These are phyloP conservation scores for Xylaria bambusicola DNA, from an alignment of 495 filamentous ascomycete species.

Conservation along the genomic window DNA sequence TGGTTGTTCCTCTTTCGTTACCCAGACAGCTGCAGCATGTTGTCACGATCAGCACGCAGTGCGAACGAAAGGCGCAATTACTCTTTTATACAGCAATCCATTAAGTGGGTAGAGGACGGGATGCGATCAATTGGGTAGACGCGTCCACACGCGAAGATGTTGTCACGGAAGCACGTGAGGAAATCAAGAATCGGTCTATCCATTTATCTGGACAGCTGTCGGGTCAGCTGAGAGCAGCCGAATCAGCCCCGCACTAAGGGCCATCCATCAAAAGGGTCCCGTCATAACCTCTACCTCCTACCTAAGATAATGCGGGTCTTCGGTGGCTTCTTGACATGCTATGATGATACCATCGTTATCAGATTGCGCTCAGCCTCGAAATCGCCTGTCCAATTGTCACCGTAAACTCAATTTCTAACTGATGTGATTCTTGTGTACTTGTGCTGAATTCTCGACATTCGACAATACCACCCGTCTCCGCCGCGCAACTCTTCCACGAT, in stretches of 20 bases:
- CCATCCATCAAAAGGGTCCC: no score
- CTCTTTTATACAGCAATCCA: background rate
- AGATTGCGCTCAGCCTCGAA: no score
- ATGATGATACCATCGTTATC: background rate
- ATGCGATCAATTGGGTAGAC: slow-evolving; percentile 1
- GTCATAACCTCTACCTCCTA: background rate
- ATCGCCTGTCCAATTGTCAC: background rate
- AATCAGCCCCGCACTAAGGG: no score
- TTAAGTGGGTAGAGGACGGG: background rate
- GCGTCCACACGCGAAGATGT: slow-evolving; percentile 13
- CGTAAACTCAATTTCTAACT: no score
- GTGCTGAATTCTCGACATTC: background rate
- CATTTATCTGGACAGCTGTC: background rate
- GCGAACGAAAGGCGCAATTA: background rate
- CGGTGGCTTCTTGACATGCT: background rate
- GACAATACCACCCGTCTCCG: background rate
- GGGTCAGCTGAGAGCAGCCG: no score
- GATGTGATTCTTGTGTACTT: no score
- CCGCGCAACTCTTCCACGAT: slow-evolving; percentile 45
- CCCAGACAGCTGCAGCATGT: background rate
- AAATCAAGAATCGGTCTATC: background rate
- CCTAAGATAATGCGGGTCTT: background rate
- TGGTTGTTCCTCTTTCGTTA: background rate
- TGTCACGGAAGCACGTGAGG: slow-evolving; percentile 23
- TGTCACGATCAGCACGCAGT: background rate